A percentile compares a stretch with the other conserved stretches of the same genome.
phyloP scores from a whole-genome alignment of 768 basidiomycete genomes.

The Ramaria sp. region DNA sequence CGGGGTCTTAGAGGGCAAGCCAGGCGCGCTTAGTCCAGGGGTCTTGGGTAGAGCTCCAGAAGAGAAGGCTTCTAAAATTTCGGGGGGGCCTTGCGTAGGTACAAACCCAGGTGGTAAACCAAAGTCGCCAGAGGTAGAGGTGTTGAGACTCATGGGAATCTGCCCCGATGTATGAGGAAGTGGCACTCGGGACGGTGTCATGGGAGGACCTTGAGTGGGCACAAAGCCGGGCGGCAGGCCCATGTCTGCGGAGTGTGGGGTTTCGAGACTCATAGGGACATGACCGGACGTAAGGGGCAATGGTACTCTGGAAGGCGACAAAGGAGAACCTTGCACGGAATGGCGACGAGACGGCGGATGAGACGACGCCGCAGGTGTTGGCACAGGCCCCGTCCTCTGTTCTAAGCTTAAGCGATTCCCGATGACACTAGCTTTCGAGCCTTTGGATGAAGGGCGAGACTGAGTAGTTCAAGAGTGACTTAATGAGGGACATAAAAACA shows the following conservation, averaged over 20 bases:
- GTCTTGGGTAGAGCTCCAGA: neutral
- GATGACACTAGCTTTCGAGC: neutral
- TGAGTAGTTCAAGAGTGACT: neutral
- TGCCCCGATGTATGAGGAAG: neutral
- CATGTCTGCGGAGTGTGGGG: neutral
- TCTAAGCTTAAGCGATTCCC: neutral
- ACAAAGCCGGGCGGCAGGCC: neutral
- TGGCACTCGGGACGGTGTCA: neutral
- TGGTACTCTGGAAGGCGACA: neutral
- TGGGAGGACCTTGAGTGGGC: neutral
- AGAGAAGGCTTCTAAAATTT: neutral
- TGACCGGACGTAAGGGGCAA: neutral
- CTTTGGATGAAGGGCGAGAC: slow-evolving; percentile 1
- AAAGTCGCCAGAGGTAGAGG: neutral
- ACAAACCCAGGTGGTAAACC: neutral
- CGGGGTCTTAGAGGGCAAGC: neutral
- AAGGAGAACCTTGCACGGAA: neutral
- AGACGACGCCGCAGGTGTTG: neutral
- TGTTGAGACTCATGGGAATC: neutral
- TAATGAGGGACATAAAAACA: neutral
- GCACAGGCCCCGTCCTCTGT: neutral
- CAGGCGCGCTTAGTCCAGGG: neutral
- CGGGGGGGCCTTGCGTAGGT: neutral
- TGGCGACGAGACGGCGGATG: neutral
- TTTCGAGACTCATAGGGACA: neutral